A percentile compares a stretch with the other conserved stretches of the same genome.
Evolutionary conservation across 2,329 filamentous ascomycete species (phyloP).

Genomic region (Neofusicoccum umdonicola): DNA sequence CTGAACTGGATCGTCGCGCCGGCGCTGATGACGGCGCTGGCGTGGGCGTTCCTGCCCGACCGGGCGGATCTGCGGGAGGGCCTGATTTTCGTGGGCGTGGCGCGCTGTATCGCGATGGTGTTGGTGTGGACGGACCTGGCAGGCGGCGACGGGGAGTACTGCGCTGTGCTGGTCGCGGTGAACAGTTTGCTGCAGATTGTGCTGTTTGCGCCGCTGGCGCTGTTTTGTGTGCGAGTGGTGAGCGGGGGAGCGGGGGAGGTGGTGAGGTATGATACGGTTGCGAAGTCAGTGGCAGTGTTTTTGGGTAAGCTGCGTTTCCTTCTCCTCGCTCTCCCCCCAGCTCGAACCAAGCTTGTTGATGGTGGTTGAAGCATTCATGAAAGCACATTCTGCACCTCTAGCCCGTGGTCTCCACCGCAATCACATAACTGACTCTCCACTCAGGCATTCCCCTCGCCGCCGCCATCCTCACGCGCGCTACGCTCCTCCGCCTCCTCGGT

Average conservation of each 20-base stretch:
- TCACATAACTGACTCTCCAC: neutral
- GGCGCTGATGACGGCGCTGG: slow-evolving; percentile 70
- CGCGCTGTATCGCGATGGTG: slow-evolving; percentile 86
- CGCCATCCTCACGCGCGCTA: slow-evolving; percentile 68
- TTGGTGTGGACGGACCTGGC: slow-evolving; percentile 78
- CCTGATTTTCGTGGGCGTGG: slow-evolving; percentile 78
- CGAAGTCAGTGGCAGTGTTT: slow-evolving; percentile 79
- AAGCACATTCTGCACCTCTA: no score
- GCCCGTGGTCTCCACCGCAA: no score
- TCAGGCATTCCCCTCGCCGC: slow-evolving; percentile 71
- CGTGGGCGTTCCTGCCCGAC: slow-evolving; percentile 56
- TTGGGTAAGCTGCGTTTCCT: neutral
- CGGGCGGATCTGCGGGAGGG: slow-evolving; percentile 56
- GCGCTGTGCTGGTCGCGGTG: slow-evolving; percentile 58
- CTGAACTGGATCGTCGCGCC: slow-evolving; percentile 84
- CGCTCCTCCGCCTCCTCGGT: slow-evolving; percentile 54
- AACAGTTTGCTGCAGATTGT: slow-evolving; percentile 51
- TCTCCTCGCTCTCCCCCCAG: neutral
- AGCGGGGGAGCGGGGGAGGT: slow-evolving; percentile 43
- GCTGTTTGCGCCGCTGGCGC: slow-evolving; percentile 46
- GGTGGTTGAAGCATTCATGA: no score
- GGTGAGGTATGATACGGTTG: slow-evolving; percentile 65
- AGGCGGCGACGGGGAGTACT: slow-evolving; percentile 77
- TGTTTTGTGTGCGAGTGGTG: slow-evolving; percentile 64
- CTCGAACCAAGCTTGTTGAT: no score